Percentiles rank a stretch among this genome's conserved stretches.
Evolutionary conservation across 441 rosid genomes (phyloP).

Genomic region (Kokia cookei): DNA sequence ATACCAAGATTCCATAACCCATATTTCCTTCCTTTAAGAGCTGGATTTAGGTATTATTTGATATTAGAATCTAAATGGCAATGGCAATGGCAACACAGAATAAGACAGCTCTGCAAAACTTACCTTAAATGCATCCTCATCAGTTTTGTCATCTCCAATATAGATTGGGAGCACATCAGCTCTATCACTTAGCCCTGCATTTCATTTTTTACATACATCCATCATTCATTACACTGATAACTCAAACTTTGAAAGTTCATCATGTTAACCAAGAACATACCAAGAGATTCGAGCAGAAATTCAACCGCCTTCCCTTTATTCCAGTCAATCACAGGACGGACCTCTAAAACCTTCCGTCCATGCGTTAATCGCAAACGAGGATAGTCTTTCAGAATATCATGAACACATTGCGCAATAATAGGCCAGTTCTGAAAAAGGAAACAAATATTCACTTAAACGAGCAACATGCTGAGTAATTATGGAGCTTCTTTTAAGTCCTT

Average conservation of each 20-base stretch:
- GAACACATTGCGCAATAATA: slow-evolving; percentile 72
- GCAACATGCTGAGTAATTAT: not conserved
- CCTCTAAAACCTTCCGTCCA: slow-evolving; percentile 98
- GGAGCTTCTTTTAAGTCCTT: not conserved
- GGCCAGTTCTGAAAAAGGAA: slow-evolving; percentile 65
- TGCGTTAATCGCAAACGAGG: slow-evolving; percentile 85
- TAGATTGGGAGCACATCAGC: slow-evolving; percentile 77
- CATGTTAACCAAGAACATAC: slow-evolving; percentile 24
- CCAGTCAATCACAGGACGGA: slow-evolving; percentile 95
- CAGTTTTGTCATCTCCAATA: slow-evolving; percentile 79
- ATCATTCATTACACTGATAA: not conserved
- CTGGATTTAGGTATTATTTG: slow-evolving; percentile 13
- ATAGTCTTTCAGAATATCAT: slow-evolving; percentile 67
- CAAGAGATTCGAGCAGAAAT: slow-evolving; percentile 81
- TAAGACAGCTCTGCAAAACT: not conserved
- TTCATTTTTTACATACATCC: not conserved
- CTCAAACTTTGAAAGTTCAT: not conserved
- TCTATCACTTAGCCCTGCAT: slow-evolving; percentile 46
- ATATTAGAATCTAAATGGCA: not conserved
- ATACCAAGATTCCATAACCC: slow-evolving; percentile 81
- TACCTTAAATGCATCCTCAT: slow-evolving; percentile 98
- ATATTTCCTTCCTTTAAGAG: slow-evolving; percentile 47
- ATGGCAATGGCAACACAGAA: not conserved
- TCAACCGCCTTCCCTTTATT: slow-evolving; percentile 91
- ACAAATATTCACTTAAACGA: not conserved